These are phyloP conservation scores for Aspergillus carlsbadensis DNA, from an alignment of 495 filamentous ascomycete species.

Conservation along the genomic window DNA sequence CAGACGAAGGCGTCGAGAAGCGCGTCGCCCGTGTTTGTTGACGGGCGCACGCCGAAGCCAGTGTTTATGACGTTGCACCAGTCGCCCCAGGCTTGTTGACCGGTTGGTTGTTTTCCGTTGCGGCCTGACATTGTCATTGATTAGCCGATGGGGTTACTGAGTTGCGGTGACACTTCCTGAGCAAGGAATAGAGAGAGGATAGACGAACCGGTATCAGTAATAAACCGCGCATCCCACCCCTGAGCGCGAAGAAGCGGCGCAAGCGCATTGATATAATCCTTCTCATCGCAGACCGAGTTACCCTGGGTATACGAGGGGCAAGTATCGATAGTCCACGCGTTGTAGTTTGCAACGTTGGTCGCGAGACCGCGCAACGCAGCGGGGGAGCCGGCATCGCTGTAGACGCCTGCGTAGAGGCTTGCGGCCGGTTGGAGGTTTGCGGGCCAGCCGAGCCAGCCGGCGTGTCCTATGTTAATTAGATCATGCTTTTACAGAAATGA, in stretches of 20 bases:
- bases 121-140: too few relatives aligned
- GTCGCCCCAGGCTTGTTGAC: constrained; percentile 69
- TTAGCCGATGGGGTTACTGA: too few relatives aligned
- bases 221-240: constrained; percentile 73
- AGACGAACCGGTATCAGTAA: constrained; percentile 58
- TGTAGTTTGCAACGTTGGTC: constrained; percentile 81
- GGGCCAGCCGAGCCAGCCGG: constrained; percentile 81
- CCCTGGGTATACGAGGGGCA: constrained; percentile 46
- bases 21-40: constrained; percentile 57
- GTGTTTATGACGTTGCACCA: constrained; percentile 82
- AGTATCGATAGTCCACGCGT: constrained; percentile 53
- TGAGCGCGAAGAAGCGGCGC: constrained; percentile 55
- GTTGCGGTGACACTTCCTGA: too few relatives aligned
- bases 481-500: too few relatives aligned
- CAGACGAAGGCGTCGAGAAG: constrained; percentile 78
- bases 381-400: constrained; percentile 63
- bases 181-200: too few relatives aligned
- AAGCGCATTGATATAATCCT: constrained; percentile 67
- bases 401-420: constrained; percentile 63
- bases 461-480: constrained; percentile 30
- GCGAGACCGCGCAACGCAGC: constrained; percentile 67
- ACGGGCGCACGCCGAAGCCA: constrained; percentile 71
- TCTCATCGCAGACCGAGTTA: constrained; percentile 63
- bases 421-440: constrained; percentile 74
- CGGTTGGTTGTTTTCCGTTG: constrained; percentile 64